Percentiles rank a stretch among this genome's conserved stretches.
Evolutionary conservation across 2,329 filamentous ascomycete genomes (phyloP).

Genomic region (Phaeosphaeria sp.): DNA sequence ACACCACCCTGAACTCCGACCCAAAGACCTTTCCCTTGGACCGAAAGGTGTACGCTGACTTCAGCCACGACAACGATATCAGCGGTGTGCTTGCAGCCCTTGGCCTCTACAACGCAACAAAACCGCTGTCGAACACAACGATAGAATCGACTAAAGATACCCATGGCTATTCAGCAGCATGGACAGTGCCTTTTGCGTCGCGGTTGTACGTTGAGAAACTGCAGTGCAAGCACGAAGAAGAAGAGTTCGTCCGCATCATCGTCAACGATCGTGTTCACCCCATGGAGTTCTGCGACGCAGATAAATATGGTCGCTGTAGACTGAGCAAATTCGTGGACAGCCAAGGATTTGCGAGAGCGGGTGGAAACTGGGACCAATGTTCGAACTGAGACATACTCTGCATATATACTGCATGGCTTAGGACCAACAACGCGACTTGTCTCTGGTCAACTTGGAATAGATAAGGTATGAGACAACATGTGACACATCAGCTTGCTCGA

Average conservation of each 20-base stretch:
- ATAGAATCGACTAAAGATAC: slow-evolving; percentile 60
- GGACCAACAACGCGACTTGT: neutral
- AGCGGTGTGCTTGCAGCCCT: slow-evolving; percentile 76
- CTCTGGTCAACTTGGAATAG: neutral
- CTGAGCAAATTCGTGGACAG: slow-evolving; percentile 75
- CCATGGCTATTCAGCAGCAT: slow-evolving; percentile 75
- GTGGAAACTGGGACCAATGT: slow-evolving; percentile 78
- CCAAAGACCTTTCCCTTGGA: slow-evolving; percentile 75
- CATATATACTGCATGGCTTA: neutral
- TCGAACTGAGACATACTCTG: slow-evolving; percentile 15
- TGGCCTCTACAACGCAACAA: slow-evolving; percentile 75
- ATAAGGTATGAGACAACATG: neutral
- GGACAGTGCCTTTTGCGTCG: slow-evolving; percentile 82
- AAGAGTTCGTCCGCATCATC: slow-evolving; percentile 79
- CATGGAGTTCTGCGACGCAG: slow-evolving; percentile 72
- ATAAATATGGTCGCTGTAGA: slow-evolving; percentile 73
- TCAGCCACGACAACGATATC: slow-evolving; percentile 92
- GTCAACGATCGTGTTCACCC: slow-evolving; percentile 84
- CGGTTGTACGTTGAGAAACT: slow-evolving; percentile 90
- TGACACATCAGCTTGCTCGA: neutral
- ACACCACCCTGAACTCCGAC: slow-evolving; percentile 75
- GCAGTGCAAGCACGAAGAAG: slow-evolving; percentile 64
- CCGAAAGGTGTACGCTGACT: slow-evolving; percentile 78
- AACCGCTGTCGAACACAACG: slow-evolving; percentile 53
- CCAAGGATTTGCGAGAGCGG: slow-evolving; percentile 73